Conservation (phyloP, 768 basidiomycete species). For the Auricularia sp. region DNA sequence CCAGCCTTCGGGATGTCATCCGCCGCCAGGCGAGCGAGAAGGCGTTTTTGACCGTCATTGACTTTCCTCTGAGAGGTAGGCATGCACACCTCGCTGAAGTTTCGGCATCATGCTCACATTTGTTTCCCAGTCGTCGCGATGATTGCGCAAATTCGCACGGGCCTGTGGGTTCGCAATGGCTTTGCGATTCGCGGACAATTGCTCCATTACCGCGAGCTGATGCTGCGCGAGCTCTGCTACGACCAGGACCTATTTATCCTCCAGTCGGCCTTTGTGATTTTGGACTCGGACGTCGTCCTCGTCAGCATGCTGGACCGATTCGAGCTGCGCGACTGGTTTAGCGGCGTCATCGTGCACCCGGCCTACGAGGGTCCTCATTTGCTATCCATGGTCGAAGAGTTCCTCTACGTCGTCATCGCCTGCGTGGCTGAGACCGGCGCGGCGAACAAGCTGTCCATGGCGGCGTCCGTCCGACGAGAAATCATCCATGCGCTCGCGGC, state of each 20-base stretch:
- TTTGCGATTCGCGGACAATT: constrained; percentile 91
- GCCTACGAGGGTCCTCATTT: constrained; percentile 63
- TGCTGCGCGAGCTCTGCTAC: constrained; percentile 90
- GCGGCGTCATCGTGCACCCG: constrained; percentile 46
- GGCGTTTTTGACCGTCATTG: constrained; percentile 66
- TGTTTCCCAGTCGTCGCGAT: constrained; percentile 58
- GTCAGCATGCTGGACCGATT: constrained; percentile 87
- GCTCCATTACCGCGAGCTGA: constrained; percentile 92
- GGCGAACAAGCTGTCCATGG: constrained; percentile 57
- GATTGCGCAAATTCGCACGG: constrained; percentile 90
- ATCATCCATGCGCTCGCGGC: constrained; percentile 86
- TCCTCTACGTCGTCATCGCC: constrained; percentile 78
- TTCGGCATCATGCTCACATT: not conserved
- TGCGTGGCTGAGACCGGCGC: constrained; percentile 75
- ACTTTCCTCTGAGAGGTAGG: constrained; percentile 83
- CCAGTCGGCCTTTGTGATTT: constrained; percentile 70
- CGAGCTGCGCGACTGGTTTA: constrained; percentile 70
- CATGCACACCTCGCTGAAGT: not conserved
- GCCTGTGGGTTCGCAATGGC: constrained; percentile 96
- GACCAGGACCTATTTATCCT: constrained; percentile 92
- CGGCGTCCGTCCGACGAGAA: constrained; percentile 63
- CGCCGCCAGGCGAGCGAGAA: constrained; percentile 49
- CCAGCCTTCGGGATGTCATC: constrained; percentile 48
- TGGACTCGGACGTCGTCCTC: constrained; percentile 65
- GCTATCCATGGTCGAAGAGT: constrained; percentile 83